phyloP scores from a whole-genome alignment of 176 grass and related monocot species.

The Themeda triandra region DNA sequence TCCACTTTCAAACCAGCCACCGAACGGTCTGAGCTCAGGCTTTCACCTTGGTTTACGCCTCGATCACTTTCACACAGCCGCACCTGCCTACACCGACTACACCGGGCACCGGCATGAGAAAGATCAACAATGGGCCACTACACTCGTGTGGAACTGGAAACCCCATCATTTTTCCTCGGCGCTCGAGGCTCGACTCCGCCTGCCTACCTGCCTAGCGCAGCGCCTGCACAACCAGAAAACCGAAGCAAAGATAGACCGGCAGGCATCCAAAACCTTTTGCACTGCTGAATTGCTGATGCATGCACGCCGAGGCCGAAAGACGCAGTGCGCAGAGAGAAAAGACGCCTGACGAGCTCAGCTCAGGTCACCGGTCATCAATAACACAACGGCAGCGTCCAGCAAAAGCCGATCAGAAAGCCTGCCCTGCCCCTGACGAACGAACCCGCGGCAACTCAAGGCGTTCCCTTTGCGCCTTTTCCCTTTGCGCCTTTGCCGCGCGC shows the following conservation, averaged over 20 bases:
- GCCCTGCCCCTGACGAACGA: neutral
- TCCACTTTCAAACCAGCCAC: too few relatives aligned
- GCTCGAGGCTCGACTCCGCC: too few relatives aligned
- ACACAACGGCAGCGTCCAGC: neutral
- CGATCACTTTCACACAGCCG: neutral
- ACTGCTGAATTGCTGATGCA: too few relatives aligned
- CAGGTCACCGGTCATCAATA: neutral
- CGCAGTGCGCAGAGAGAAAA: neutral
- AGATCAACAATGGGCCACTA: neutral
- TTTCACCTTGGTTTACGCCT: neutral
- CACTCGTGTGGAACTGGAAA: neutral
- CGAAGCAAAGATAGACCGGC: too few relatives aligned
- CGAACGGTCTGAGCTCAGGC: too few relatives aligned
- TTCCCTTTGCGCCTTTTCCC: neutral
- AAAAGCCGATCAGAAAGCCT: too few relatives aligned
- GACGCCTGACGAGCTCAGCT: neutral
- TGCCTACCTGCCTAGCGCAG: too few relatives aligned
- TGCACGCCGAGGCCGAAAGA: neutral
- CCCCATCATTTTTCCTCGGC: neutral
- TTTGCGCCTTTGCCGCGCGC: too few relatives aligned
- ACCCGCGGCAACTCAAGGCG: neutral
- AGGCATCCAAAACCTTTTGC: too few relatives aligned
- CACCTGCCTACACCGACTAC: neutral
- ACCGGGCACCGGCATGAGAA: too few relatives aligned
- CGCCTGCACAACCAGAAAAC: neutral